phyloP scores from a whole-genome alignment of 129 eudicot genomes.

The Flaveria ramosissima region DNA sequence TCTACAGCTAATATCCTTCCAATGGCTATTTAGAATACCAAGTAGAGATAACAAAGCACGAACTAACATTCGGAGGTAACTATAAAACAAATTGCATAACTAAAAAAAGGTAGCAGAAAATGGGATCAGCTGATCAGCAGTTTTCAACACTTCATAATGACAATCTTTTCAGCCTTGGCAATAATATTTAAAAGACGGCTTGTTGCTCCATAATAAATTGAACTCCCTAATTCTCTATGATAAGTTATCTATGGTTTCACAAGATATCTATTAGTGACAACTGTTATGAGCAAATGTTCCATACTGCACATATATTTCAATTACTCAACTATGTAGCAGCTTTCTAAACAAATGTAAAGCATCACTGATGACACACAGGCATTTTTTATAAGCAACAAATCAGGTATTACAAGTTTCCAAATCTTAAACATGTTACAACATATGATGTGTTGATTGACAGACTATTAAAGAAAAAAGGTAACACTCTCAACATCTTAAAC shows the following conservation, averaged over 20 bases:
- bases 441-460: slow-evolving; percentile 24
- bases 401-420: slow-evolving; percentile 36
- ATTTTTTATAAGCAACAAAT: slow-evolving; percentile 41
- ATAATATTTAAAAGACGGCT: neutral
- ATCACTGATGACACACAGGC: slow-evolving; percentile 19
- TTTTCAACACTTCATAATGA: neutral
- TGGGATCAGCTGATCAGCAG: neutral
- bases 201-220: neutral
- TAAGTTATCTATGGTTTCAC: slow-evolving; percentile 10
- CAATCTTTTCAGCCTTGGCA: neutral
- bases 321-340: neutral
- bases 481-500: slow-evolving; percentile 36
- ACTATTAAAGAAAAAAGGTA: slow-evolving; percentile 13
- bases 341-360: slow-evolving; percentile 11
- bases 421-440: slow-evolving; percentile 36
- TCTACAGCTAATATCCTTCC: slow-evolving; percentile 7
- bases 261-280: neutral
- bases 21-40: neutral
- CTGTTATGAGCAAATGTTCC: neutral
- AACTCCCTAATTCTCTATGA: neutral
- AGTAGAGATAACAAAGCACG: neutral
- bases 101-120: neutral
- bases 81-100: neutral
- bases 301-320: neutral
- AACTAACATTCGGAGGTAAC: neutral